Evolutionary conservation across 805 yeast genomes (phyloP), one percentile per base, ranked within the genome.

Genomic region (Myxozyma geophila): DNA sequence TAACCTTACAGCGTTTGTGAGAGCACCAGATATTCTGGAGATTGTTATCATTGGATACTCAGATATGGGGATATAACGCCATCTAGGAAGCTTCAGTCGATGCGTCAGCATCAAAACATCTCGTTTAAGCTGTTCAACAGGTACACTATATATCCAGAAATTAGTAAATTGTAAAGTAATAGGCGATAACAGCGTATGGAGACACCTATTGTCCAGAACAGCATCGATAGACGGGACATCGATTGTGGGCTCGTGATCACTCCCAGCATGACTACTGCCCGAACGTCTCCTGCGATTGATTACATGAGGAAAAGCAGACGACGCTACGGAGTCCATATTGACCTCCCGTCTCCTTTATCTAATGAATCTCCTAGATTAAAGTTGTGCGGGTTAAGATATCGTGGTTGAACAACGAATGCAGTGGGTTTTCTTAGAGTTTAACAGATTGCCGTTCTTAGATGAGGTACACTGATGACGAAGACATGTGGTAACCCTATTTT

Each of bases 21-120:
- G 81, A 0, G 99, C 99, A 21, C 99, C 98, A 43, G 90, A 84
- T 55, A 95, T 90, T 68, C 97, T 82, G 47, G 77, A 80, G 21
- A 92, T 75, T 23, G 76, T 79, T 46, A 93, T 75, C 44, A 78
- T 75, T 10, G 60, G 48, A 21, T 78, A 79, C n/a, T 66, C 70
- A 19, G 82, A 74, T 71, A 70, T 28, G 28, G 70, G 67, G 10
- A 87, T 81, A 65, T 80, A 80, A 70, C 86, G 84, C 99, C 99
- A 95, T 74, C 88, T 87, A 40, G 90, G 83, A 49, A 95, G 85
- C 60, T 81, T 81, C 62, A 95, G 46, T 19, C 61, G 40, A 50
- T 63, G 68, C 21, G 58, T 53, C 21, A 64, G 41, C 19, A 21
- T 28, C 43, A 64, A 28, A 6, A 64, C 52, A 12, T 62, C 66